Evolutionary conservation across 495 filamentous ascomycete genomes (phyloP).

Genomic region (Xylaria flabelliformis): DNA sequence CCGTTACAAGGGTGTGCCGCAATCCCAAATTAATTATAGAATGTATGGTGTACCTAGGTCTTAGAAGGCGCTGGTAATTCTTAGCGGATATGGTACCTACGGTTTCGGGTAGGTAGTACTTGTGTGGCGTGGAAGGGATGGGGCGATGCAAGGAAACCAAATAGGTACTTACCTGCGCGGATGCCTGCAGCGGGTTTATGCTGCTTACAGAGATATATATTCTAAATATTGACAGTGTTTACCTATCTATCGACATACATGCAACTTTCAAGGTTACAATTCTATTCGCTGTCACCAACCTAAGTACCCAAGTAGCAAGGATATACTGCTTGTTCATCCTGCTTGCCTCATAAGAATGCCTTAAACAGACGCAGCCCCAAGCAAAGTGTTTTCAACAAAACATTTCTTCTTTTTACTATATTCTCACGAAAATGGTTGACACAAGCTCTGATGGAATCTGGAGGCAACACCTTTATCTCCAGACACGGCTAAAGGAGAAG

Average conservation of each 20-base stretch:
- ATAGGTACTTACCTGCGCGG: neutral
- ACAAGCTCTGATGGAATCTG: slow-evolving; percentile 1
- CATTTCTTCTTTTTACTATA: neutral
- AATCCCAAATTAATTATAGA: slow-evolving; percentile 9
- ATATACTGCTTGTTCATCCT: neutral
- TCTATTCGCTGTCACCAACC: neutral
- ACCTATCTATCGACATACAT: neutral
- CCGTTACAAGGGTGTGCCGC: neutral
- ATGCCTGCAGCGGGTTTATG: neutral
- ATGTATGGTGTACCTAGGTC: neutral
- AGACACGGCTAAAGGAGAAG: slow-evolving; percentile 25
- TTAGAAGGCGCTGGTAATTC: neutral
- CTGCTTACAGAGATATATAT: neutral
- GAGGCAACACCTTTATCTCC: slow-evolving; percentile 28
- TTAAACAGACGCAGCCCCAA: neutral
- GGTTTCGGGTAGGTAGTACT: neutral
- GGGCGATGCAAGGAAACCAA: neutral
- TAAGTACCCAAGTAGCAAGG: neutral
- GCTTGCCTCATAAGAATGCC: neutral
- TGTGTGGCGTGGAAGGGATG: slow-evolving; percentile 5
- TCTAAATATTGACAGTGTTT: neutral
- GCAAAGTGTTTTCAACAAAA: neutral
- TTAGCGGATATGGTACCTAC: neutral
- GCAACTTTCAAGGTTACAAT: neutral
- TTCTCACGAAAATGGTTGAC: slow-evolving; percentile 13